A percentile compares a stretch with the other conserved stretches of the same genome.
Evolutionary conservation across 768 basidiomycete species (phyloP).

Genomic region (Panaeolus cyanescens): DNA sequence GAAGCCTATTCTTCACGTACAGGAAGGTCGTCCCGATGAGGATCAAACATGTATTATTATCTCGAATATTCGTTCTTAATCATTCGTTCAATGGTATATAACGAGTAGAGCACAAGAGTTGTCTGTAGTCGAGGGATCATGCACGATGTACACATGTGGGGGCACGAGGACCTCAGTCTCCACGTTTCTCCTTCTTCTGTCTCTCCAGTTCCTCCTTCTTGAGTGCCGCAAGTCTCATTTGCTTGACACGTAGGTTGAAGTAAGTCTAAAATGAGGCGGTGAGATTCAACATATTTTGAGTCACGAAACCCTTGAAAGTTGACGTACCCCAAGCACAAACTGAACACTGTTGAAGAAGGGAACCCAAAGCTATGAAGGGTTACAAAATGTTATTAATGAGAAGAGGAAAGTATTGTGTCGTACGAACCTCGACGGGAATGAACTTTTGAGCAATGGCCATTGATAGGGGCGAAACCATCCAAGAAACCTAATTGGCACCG

Average conservation of each 20-base stretch:
- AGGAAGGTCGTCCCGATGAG: constrained; percentile 27
- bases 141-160: background rate
- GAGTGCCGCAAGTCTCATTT: constrained; percentile 52
- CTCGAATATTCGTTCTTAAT: constrained; percentile 23
- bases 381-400: constrained; percentile 5
- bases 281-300: constrained; percentile 9
- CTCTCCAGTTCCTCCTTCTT: constrained; percentile 45
- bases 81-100: constrained; percentile 14
- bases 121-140: constrained; percentile 1
- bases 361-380: constrained; percentile 71
- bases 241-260: constrained; percentile 76
- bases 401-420: background rate
- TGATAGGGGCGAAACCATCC: constrained; percentile 77
- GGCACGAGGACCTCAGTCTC: constrained; percentile 10
- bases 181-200: constrained; percentile 24
- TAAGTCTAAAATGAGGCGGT: constrained; percentile 48
- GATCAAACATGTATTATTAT: constrained; percentile 33
- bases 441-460: constrained; percentile 79
- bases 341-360: constrained; percentile 83
- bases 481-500: constrained; percentile 58
- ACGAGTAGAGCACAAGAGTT: constrained; percentile 2
- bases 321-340: constrained; percentile 74
- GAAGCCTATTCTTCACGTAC: constrained; percentile 35
- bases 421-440: constrained; percentile 67
- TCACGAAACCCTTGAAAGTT: background rate